Conservation (phyloP, 345 rosid genomes). For the Boechera stricta region DNA sequence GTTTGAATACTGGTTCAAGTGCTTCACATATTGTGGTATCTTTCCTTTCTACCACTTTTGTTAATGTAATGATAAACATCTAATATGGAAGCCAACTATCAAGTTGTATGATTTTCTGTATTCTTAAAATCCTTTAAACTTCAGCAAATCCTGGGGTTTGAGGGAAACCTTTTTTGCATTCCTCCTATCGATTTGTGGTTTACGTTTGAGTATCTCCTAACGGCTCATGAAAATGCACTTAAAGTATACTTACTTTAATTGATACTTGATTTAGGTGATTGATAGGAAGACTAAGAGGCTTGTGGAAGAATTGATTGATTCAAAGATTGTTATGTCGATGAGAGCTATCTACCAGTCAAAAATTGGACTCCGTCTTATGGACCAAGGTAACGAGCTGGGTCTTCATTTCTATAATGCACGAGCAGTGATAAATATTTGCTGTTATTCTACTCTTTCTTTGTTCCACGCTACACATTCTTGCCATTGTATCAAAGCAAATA, state of each 20-base stretch:
- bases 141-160: constrained; percentile 6
- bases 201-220: constrained; percentile 10
- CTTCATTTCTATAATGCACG: constrained; percentile 7
- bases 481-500: constrained; percentile 9
- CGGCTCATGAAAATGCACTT: not conserved
- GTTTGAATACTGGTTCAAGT: constrained; percentile 85
- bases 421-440: constrained; percentile 9
- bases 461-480: constrained; percentile 23
- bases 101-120: constrained; percentile 17
- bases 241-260: constrained; percentile 17
- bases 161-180: constrained; percentile 1
- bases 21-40: constrained; percentile 89
- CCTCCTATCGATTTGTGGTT: constrained; percentile 16
- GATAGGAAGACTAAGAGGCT: constrained; percentile 88
- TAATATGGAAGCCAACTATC: constrained; percentile 12
- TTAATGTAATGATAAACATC: constrained; percentile 16
- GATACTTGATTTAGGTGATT: constrained; percentile 62
- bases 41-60: constrained; percentile 33
- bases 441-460: not conserved
- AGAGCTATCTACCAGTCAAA: constrained; percentile 96
- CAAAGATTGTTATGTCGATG: constrained; percentile 91
- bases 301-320: constrained; percentile 91
- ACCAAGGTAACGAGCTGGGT: constrained; percentile 58
- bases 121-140: constrained; percentile 6
- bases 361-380: constrained; percentile 86